Percentiles rank a stretch among this genome's conserved stretches.
phyloP scores from a whole-genome alignment of 1,284 basidiomycete genomes.

The Anthracocystis walkeri region DNA sequence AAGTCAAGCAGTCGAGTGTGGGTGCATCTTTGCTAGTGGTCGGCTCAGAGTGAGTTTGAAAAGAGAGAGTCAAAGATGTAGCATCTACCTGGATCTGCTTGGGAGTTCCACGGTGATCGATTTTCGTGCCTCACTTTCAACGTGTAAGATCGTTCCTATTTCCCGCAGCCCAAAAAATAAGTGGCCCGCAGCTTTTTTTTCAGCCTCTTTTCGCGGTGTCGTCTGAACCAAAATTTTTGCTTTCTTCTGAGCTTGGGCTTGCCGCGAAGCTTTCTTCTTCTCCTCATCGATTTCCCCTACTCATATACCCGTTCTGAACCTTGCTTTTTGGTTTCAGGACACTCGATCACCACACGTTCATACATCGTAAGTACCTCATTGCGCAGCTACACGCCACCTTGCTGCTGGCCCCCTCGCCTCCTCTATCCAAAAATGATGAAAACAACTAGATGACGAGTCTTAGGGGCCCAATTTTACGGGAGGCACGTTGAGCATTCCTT shows the following conservation, averaged over 20 bases:
- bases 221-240: conserved; percentile 10
- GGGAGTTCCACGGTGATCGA: conserved; percentile 18
- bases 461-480: conserved; percentile 50
- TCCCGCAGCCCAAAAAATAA: conserved; percentile 1
- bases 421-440: conserved; percentile 49
- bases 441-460: conserved; percentile 66
- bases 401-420: not conserved
- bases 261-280: conserved; percentile 20
- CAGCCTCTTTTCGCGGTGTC: conserved; percentile 4
- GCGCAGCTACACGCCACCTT: not conserved
- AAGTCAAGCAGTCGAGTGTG: not conserved
- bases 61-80: not conserved
- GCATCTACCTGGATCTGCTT: conserved; percentile 8
- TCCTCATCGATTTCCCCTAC: conserved; percentile 41
- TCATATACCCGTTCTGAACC: conserved; percentile 52
- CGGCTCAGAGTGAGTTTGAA: not conserved
- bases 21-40: not conserved
- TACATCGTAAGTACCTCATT: conserved; percentile 32
- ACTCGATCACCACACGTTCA: conserved; percentile 29
- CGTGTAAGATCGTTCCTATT: conserved; percentile 10
- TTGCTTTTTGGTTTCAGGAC: conserved; percentile 34
- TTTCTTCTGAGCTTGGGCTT: not conserved
- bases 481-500: conserved; percentile 40
- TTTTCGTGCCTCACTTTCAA: conserved; percentile 1
- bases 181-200: conserved; percentile 26